Conservation (phyloP, 2,329 filamentous ascomycete genomes). For the Trichoderma sp. region DNA sequence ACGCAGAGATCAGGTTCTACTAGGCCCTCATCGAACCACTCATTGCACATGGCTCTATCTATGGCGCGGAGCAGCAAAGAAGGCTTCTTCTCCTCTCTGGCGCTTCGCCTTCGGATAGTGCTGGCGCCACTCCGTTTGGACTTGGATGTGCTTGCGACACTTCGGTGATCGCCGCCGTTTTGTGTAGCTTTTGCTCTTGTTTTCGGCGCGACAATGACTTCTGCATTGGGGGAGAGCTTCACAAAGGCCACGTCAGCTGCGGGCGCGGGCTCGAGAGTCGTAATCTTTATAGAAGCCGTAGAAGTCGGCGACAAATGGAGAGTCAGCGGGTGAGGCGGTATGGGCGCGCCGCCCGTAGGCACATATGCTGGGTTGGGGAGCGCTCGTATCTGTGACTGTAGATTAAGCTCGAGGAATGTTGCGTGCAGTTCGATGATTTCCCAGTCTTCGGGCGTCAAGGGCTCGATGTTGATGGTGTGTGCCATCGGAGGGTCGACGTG, state of each 20-base stretch:
- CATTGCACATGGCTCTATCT: constrained; percentile 66
- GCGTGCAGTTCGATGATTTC: constrained; percentile 98
- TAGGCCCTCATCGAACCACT: constrained; percentile 76
- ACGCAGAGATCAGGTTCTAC: constrained; percentile 65
- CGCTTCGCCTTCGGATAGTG: constrained; percentile 59
- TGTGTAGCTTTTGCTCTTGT: constrained; percentile 70
- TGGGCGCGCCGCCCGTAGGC: constrained; percentile 50
- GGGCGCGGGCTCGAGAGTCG: constrained; percentile 76
- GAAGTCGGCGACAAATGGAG: constrained; percentile 94
- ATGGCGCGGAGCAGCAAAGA: constrained; percentile 79
- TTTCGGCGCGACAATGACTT: constrained; percentile 97
- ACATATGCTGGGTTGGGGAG: constrained; percentile 80
- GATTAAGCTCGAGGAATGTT: constrained; percentile 90
- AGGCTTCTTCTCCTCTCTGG: constrained; percentile 66
- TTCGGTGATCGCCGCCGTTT: constrained; percentile 71
- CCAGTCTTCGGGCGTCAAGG: constrained; percentile 93
- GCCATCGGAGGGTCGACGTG: constrained; percentile 89
- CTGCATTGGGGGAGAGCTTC: constrained; percentile 90
- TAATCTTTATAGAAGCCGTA: constrained; percentile 85
- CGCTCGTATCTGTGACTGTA: constrained; percentile 88
- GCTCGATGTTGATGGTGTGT: constrained; percentile 96
- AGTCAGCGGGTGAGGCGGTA: constrained; percentile 75
- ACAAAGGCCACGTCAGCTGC: constrained; percentile 73
- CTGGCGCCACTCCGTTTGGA: constrained; percentile 79
- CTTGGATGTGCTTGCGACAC: constrained; percentile 76